Base-by-base conservation (phyloP, 176 grass and related monocot genomes). In the Secale cereale region DNA sequence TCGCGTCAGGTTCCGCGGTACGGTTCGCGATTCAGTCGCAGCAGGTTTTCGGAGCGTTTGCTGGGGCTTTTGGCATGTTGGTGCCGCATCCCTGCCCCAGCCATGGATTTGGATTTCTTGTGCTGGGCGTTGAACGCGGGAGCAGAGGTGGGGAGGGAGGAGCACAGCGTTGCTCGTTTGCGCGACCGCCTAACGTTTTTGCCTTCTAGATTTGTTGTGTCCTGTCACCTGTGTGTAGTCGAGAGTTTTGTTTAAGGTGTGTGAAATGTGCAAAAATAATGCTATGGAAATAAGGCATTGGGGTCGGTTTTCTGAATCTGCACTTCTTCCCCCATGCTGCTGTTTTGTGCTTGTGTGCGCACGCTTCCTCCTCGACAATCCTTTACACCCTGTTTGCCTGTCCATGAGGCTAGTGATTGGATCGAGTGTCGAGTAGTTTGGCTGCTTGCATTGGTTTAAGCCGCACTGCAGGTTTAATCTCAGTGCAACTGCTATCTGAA, bases 231-330 rank as follows among this genome's bases (percentile, higher is more conserved):
- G 30, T 75, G 40, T 56, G 52, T 56, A 20, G 52, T 56, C 52
- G 19, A 20, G 17, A 8, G 52, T 56, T 80, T 86, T 23, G 7
- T 40, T 19, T 74, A 1, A 25, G 20, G 26, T 39, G 15, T 39
- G 22, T 28, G 39, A 86, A 50, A 27, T 65, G 13, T 66, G 56
- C 19, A 20, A 10, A 60, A 17, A 1, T 14, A 11, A 16, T 61
- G 61, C 33, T 20, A 19, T 50, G 60, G 57, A 60, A 33, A 9
- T 3, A 82, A 59, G 29, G 19, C 22, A 70, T 11, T 11, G 28
- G 29, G 17, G 17, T 28, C 20, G n/a, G 11, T 83, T 54, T 36
- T 60, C 61, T 60, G 79, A 79, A 62, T 62, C 76, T 86, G 76
- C 41, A 72, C 61, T 48, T 26, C 13, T 28, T 26, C 22, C 30